Evolutionary conservation across 1,284 basidiomycete genomes (phyloP).

Genomic region (Pisolithus thermaeus): DNA sequence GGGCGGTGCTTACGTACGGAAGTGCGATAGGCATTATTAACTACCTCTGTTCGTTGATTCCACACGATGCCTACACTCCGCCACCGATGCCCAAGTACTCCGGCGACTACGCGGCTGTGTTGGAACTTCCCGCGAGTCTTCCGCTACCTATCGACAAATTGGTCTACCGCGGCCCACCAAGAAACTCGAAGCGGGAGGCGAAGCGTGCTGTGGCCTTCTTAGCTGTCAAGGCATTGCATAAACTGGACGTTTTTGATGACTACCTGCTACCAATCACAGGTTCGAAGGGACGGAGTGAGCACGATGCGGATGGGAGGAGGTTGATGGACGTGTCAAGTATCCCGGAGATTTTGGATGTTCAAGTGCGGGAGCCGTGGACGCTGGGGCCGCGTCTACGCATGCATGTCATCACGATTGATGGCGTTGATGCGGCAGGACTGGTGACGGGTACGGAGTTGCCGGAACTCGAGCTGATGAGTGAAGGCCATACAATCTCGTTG

Average conservation of each 20-base stretch:
- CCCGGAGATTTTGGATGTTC: constrained; percentile 49
- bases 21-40: constrained; percentile 64
- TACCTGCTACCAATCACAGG: constrained; percentile 62
- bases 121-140: constrained; percentile 64
- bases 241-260: constrained; percentile 72
- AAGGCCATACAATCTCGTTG: constrained; percentile 32
- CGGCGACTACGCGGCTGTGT: constrained; percentile 49
- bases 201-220: constrained; percentile 75
- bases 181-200: constrained; percentile 69
- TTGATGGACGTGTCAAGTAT: constrained; percentile 39
- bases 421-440: constrained; percentile 45
- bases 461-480: constrained; percentile 36
- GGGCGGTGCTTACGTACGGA: constrained; percentile 72
- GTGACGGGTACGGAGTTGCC: constrained; percentile 56
- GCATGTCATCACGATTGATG: constrained; percentile 53
- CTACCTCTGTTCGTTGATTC: constrained; percentile 70
- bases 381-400: constrained; percentile 50
- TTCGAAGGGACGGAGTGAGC: constrained; percentile 37
- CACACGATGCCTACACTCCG: constrained; percentile 63
- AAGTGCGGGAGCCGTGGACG: constrained; percentile 63
- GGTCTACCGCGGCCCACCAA: constrained; percentile 49
- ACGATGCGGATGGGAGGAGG: constrained; percentile 46
- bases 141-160: constrained; percentile 54
- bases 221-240: constrained; percentile 62
- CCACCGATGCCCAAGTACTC: constrained; percentile 53